These are phyloP conservation scores for Epicoccum sorghinum DNA, from an alignment of 2,329 filamentous ascomycete species.

Conservation along the genomic window DNA sequence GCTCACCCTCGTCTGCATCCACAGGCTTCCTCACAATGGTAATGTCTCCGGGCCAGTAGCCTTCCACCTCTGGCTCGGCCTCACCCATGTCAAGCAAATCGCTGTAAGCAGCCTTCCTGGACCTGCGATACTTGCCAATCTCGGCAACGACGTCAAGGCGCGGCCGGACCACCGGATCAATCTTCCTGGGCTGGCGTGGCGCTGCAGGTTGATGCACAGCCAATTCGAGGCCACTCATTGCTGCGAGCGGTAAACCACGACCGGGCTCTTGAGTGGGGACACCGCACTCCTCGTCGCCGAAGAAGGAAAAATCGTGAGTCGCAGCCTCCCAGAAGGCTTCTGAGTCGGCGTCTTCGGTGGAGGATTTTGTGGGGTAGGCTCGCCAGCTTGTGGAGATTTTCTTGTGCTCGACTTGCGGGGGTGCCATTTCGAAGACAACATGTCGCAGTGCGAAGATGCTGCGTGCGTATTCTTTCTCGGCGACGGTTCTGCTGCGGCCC, in stretches of 20 bases:
- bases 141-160: conserved; percentile 58
- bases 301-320: conserved; percentile 66
- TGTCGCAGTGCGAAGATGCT: conserved; percentile 61
- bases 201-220: conserved; percentile 22
- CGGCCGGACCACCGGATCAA: conserved; percentile 19
- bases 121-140: conserved; percentile 60
- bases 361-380: conserved; percentile 56
- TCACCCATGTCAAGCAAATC: conserved; percentile 37
- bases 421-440: conserved; percentile 60
- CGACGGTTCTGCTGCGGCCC: conserved; percentile 56
- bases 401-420: conserved; percentile 32
- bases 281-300: conserved; percentile 63
- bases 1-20: conserved; percentile 49
- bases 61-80: conserved; percentile 54
- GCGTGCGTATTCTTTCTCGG: conserved; percentile 56
- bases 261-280: conserved; percentile 54
- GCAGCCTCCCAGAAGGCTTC: conserved; percentile 66
- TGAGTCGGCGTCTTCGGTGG: conserved; percentile 64
- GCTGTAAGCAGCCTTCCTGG: conserved; percentile 58
- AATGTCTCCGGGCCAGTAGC: conserved; percentile 65
- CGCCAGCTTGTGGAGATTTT: conserved; percentile 54
- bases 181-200: conserved; percentile 9
- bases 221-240: conserved; percentile 52
- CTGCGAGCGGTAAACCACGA: conserved; percentile 53
- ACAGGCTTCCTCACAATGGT: conserved; percentile 59